Percentiles rank a stretch among this genome's conserved stretches.
Evolutionary conservation across 495 filamentous ascomycete species (phyloP).

Genomic region (Aspergillus indologenus): DNA sequence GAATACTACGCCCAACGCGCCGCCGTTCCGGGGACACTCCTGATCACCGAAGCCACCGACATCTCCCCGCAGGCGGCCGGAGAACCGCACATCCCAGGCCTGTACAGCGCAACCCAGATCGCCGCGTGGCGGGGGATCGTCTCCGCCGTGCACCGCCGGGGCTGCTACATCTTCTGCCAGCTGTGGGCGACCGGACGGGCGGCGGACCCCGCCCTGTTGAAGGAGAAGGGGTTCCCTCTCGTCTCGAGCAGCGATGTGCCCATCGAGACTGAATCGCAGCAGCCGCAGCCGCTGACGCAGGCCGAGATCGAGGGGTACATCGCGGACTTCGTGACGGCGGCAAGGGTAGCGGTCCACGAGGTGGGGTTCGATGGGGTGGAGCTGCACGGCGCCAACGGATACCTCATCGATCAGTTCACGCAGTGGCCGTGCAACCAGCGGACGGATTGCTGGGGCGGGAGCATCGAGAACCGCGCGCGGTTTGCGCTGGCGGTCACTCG

Average conservation of each 20-base stretch:
- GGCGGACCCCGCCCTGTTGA: not conserved
- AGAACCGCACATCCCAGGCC: conserved; percentile 46
- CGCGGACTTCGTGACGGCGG: conserved; percentile 53
- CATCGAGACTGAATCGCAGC: conserved; percentile 29
- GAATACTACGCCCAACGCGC: conserved; percentile 54
- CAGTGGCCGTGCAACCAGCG: conserved; percentile 48
- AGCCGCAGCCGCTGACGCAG: conserved; percentile 40
- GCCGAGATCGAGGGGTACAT: conserved; percentile 43
- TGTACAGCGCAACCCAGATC: conserved; percentile 29
- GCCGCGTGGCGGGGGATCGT: conserved; percentile 43
- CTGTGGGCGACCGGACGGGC: conserved; percentile 15
- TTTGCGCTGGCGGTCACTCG: conserved; percentile 46
- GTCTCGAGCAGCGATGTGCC: conserved; percentile 20
- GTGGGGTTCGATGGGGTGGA: conserved; percentile 63
- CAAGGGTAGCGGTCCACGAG: conserved; percentile 54
- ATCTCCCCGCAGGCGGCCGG: conserved; percentile 50
- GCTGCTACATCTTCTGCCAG: conserved; percentile 48
- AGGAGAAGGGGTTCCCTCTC: too few relatives aligned
- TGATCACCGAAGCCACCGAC: conserved; percentile 60
- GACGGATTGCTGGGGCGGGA: conserved; percentile 51
- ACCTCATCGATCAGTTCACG: conserved; percentile 55
- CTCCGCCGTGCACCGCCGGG: conserved; percentile 49
- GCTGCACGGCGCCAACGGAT: conserved; percentile 55
- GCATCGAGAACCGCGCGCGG: conserved; percentile 48
- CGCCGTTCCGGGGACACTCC: conserved; percentile 45